phyloP scores from a whole-genome alignment of 2,329 filamentous ascomycete species.

The Ascochyta pisi region DNA sequence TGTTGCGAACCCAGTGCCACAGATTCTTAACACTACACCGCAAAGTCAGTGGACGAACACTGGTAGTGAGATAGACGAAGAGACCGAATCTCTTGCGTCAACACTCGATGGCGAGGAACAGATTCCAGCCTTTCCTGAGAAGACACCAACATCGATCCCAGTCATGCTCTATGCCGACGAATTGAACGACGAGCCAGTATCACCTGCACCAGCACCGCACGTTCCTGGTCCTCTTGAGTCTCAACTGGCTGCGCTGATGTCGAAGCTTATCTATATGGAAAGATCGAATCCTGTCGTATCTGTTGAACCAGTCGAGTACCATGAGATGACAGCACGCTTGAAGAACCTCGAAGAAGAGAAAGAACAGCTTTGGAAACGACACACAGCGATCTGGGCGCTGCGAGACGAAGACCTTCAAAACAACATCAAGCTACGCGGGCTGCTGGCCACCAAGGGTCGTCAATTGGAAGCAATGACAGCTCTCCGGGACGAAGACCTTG shows the following conservation, averaged over 20 bases:
- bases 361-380: conserved; percentile 42
- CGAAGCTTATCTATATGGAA: conserved; percentile 48
- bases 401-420: conserved; percentile 54
- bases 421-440: conserved; percentile 51
- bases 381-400: conserved; percentile 52
- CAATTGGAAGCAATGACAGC: conserved; percentile 50
- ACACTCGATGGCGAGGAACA: conserved; percentile 44
- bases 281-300: conserved; percentile 43
- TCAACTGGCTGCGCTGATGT: conserved; percentile 47
- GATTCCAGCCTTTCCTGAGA: conserved; percentile 34
- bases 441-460: conserved; percentile 50
- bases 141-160: conserved; percentile 35
- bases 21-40: conserved; percentile 24
- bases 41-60: conserved; percentile 3
- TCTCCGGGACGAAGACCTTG: conserved; percentile 52
- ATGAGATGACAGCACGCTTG: conserved; percentile 39
- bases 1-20: conserved; percentile 20
- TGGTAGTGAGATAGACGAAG: conserved; percentile 30
- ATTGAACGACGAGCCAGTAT: conserved; percentile 26
- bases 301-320: conserved; percentile 49
- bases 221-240: conserved; percentile 46
- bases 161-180: conserved; percentile 19
- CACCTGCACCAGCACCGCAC: conserved; percentile 31
- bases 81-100: conserved; percentile 40
- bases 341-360: conserved; percentile 49